Evolutionary conservation across 805 yeast species (phyloP).

Genomic region (Grigorovia humatica): DNA sequence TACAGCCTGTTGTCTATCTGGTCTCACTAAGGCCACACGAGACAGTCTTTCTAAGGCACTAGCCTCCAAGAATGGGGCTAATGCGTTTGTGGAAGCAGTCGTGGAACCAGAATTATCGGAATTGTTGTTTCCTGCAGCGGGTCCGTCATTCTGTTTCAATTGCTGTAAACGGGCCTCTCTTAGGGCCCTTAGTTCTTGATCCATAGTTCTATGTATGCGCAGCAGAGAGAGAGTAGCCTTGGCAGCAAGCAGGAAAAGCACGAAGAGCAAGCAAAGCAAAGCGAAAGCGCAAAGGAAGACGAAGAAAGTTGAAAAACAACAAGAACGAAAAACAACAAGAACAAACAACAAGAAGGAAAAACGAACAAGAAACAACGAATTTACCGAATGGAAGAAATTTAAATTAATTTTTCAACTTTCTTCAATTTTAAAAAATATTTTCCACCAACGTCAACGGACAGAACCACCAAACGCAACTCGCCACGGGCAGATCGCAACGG

Average conservation of each 20-base stretch:
- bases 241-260: too few species aligned
- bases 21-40: constrained; percentile 79
- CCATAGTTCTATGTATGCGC: constrained; percentile 47
- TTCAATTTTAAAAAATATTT: too few species aligned
- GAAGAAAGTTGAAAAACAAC: not conserved
- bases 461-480: too few species aligned
- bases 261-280: not conserved
- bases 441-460: not conserved
- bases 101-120: constrained; percentile 1
- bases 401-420: not conserved
- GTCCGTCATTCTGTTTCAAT: constrained; percentile 38
- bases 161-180: constrained; percentile 88
- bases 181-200: constrained; percentile 83
- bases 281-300: constrained; percentile 1
- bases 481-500: too few species aligned
- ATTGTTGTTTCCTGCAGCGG: not conserved
- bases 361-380: not conserved
- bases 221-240: too few species aligned
- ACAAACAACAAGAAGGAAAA: not conserved
- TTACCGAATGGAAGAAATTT: not conserved
- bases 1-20: constrained; percentile 82
- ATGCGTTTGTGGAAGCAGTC: constrained; percentile 31
- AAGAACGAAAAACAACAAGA: too few species aligned
- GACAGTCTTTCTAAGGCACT: constrained; percentile 81
- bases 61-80: constrained; percentile 57